Base-by-base conservation (phyloP, 2,329 filamentous ascomycete species). In the Alternaria burnsii region DNA sequence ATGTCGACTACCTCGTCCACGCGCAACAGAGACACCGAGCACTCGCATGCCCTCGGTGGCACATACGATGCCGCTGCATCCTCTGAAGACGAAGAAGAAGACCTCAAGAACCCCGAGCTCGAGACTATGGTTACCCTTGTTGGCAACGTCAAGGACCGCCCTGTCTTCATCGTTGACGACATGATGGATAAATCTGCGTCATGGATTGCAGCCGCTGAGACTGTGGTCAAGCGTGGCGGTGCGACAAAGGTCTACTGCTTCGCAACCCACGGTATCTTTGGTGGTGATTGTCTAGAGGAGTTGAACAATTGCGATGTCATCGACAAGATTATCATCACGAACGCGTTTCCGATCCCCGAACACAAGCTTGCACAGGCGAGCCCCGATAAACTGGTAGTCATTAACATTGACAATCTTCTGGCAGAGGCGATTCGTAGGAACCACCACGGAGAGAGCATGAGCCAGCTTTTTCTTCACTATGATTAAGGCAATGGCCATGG, bases 81-180 rank as follows among this genome's bases (percentile, higher is more conserved):
- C 24, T 94, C 92, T 12, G 95, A 97, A 67, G 94, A 97, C 63
- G 95, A 98, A 78, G 95, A 99, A 72, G 93, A 96, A 68, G 89
- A 89, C n/a, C 87, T 94, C 53, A 87, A 90, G 71, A 89, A 94
- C 68, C 88, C 90, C 11, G 89, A 90, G 62, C 84, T 94, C 22
- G 95, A 99, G 81, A 93, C 94, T 74, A 97, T 94, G 83, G 96
- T 99, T 71, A 99, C 95, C 0, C 85, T 99, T n/a, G 95, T 99
- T 14, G 95, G 95, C 62, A 92, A 98, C 72, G 95, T 99, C 61
- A 91, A 89, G 74, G 89, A 92, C 75, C 88, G 92, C 59, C 90
- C 92, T 0, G 95, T 98, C 55, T 91, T 99, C 76, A 93, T 99
- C 62, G 91, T 99, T 51, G 95, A 99, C 77, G 95, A 99, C 78